phyloP scores from a whole-genome alignment of 768 basidiomycete genomes.

The Hydnomerulius pinastri region DNA sequence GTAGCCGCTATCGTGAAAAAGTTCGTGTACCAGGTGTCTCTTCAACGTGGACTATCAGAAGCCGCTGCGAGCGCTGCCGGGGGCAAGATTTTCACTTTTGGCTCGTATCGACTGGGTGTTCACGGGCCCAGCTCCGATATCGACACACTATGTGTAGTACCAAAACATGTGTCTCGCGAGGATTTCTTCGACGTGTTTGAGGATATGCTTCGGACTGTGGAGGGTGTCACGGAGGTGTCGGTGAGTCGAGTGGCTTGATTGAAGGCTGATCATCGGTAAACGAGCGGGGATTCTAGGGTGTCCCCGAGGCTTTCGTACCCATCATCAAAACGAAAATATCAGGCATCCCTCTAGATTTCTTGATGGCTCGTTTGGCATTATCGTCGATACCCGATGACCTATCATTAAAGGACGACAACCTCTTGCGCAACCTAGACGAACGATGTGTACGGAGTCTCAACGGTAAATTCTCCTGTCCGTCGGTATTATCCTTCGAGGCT shows the following conservation, averaged over 20 bases:
- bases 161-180: conserved; percentile 92
- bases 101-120: conserved; percentile 96
- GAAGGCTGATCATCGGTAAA: conserved; percentile 3
- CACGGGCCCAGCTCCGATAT: conserved; percentile 97
- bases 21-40: conserved; percentile 84
- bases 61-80: conserved; percentile 86
- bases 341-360: conserved; percentile 91
- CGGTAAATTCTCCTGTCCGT: conserved; percentile 45
- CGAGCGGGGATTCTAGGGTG: conserved; percentile 57
- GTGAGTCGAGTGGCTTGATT: conserved; percentile 49
- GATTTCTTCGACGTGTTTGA: conserved; percentile 95
- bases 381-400: conserved; percentile 92
- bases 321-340: conserved; percentile 90
- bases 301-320: conserved; percentile 96
- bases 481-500: conserved; percentile 10
- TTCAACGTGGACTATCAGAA: conserved; percentile 83
- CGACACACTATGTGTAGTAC: conserved; percentile 97
- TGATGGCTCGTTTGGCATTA: conserved; percentile 87
- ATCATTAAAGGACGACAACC: conserved; percentile 86
- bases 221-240: conserved; percentile 86
- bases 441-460: conserved; percentile 93
- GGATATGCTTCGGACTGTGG: conserved; percentile 79
- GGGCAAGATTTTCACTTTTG: conserved; percentile 99
- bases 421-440: conserved; percentile 91
- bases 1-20: conserved; percentile 88